These are phyloP conservation scores for Silene coronaria DNA, from an alignment of 179 eudicot species.

Conservation along the genomic window DNA sequence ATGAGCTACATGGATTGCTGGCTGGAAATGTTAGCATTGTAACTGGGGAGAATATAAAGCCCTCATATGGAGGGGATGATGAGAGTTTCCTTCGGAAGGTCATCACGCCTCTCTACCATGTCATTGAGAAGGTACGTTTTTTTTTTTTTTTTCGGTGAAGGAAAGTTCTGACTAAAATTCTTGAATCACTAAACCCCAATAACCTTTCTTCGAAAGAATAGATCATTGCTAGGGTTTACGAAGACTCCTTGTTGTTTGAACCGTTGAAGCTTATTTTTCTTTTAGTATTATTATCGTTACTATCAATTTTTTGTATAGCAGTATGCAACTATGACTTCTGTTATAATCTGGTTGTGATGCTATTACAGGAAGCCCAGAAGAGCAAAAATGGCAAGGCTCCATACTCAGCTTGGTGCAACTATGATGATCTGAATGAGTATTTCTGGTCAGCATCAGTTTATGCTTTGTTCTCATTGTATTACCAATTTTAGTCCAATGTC, in stretches of 20 bases:
- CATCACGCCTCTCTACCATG: slow-evolving; percentile 80
- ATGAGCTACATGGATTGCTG: slow-evolving; percentile 91
- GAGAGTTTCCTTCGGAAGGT: slow-evolving; percentile 95
- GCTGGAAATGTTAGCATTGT: slow-evolving; percentile 99
- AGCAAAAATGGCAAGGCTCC: slow-evolving; percentile 85
- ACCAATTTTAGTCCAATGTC: not conserved
- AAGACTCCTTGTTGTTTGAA: not conserved
- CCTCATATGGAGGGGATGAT: slow-evolving; percentile 97
- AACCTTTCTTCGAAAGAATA: not conserved
- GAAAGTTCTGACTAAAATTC: slow-evolving; percentile 33
- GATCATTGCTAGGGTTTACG: not conserved
- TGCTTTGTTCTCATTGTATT: not conserved
- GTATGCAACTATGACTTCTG: slow-evolving; percentile 1
- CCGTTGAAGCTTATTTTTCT: not conserved
- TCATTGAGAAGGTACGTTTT: slow-evolving; percentile 66
- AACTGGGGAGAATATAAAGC: slow-evolving; percentile 96
- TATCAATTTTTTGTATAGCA: not conserved
- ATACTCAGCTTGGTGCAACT: slow-evolving; percentile 88
- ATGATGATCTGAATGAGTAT: slow-evolving; percentile 91
- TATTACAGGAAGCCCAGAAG: slow-evolving; percentile 71
- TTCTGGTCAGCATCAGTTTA: slow-evolving; percentile 56
- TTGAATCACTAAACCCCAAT: not conserved
- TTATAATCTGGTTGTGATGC: slow-evolving; percentile 20
- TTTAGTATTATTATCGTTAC: not conserved
- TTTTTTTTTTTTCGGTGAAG: slow-evolving; percentile 27